These are phyloP conservation scores for Cyanodermella asteris DNA, from an alignment of 2,329 filamentous ascomycete genomes.

Conservation along the genomic window DNA sequence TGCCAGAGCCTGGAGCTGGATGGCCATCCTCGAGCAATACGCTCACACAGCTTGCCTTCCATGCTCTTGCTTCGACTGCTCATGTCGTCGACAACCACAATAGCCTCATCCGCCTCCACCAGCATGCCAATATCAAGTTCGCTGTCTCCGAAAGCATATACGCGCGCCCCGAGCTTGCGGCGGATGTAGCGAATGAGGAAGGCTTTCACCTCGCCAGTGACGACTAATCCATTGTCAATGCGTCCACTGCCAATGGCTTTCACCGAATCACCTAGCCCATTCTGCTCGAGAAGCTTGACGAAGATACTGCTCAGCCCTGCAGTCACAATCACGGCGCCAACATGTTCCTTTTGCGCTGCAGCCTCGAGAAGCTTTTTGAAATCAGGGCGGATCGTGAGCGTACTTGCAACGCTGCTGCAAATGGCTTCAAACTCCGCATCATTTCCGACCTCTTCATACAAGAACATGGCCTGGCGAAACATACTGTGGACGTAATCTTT, in stretches of 20 bases:
- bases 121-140: constrained; percentile 37
- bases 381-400: constrained; percentile 24
- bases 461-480: constrained; percentile 31
- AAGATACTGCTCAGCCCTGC: constrained; percentile 32
- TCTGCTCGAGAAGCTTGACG: constrained; percentile 28
- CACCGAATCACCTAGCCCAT: constrained; percentile 21
- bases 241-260: constrained; percentile 31
- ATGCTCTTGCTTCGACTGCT: constrained; percentile 28
- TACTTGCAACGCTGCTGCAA: constrained; percentile 23
- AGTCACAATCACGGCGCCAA: constrained; percentile 30
- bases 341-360: constrained; percentile 13
- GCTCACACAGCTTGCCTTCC: constrained; percentile 22
- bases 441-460: constrained; percentile 26
- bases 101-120: constrained; percentile 25
- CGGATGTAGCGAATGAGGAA: constrained; percentile 22
- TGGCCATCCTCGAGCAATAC: constrained; percentile 26
- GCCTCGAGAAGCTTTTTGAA: constrained; percentile 22
- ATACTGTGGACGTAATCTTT: constrained; percentile 30
- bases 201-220: constrained; percentile 30
- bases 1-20: too few species aligned
- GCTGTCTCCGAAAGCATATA: constrained; percentile 40
- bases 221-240: constrained; percentile 24
- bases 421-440: constrained; percentile 20
- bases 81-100: constrained; percentile 33
- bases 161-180: constrained; percentile 14